Conservation (phyloP, 192 early-diverging fungal genomes). For the Allomyces macrogynus region DNA sequence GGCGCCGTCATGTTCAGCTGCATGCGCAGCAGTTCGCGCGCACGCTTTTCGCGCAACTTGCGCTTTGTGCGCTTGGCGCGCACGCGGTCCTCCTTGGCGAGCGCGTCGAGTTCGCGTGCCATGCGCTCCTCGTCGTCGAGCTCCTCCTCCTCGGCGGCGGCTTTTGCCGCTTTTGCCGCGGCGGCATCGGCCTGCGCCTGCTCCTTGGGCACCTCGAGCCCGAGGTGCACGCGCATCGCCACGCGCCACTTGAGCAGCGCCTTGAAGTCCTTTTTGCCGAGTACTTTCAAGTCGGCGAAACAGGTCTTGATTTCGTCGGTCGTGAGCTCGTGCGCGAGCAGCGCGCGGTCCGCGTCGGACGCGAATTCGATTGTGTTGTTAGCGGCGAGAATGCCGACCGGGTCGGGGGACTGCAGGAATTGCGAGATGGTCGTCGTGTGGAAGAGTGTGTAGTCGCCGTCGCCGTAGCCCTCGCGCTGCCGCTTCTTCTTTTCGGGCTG, state of each 20-base stretch:
- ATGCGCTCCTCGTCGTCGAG: constrained; percentile 9
- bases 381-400: constrained; percentile 51
- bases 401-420: constrained; percentile 59
- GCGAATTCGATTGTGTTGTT: constrained; percentile 39
- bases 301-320: constrained; percentile 59
- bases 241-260: constrained; percentile 74
- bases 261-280: constrained; percentile 90
- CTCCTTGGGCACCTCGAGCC: constrained; percentile 12
- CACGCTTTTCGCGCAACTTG: constrained; percentile 45
- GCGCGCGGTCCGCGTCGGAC: constrained; percentile 51
- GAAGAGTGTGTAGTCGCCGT: constrained; percentile 80
- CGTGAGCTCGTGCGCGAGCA: constrained; percentile 40
- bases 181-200: constrained; percentile 27
- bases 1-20: constrained; percentile 61
- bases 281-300: constrained; percentile 71
- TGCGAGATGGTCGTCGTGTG: constrained; percentile 50
- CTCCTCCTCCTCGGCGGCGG: constrained; percentile 11
- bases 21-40: constrained; percentile 48
- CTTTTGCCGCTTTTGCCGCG: constrained; percentile 19
- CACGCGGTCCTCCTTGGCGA: constrained; percentile 23
- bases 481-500: constrained; percentile 45
- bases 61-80: constrained; percentile 32
- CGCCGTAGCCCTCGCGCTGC: constrained; percentile 90
- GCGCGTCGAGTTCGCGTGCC: constrained; percentile 9
- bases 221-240: constrained; percentile 37